Evolutionary conservation across 2,329 filamentous ascomycete species (phyloP).

Genomic region (Elsinoe necatrix): DNA sequence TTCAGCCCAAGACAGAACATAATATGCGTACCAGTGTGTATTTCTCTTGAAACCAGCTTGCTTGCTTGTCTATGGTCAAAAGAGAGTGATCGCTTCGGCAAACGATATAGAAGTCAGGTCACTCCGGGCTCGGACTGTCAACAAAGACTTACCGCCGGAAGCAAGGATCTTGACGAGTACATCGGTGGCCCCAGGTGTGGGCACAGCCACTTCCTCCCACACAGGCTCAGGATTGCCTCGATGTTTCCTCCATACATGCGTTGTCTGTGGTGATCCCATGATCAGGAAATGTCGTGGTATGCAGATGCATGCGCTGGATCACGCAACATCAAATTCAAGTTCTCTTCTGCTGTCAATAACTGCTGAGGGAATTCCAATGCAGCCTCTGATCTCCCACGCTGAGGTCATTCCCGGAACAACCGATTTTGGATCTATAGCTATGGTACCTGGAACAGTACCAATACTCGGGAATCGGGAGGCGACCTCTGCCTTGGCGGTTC

Average conservation of each 20-base stretch:
- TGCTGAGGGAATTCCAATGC: too few species aligned
- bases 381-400: too few species aligned
- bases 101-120: slow-evolving; percentile 21
- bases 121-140: neutral
- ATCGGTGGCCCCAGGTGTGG: slow-evolving; percentile 22
- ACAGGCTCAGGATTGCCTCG: slow-evolving; percentile 26
- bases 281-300: too few species aligned
- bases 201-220: slow-evolving; percentile 27
- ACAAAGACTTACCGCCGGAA: slow-evolving; percentile 15
- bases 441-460: too few species aligned
- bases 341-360: too few species aligned
- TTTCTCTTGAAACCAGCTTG: slow-evolving; percentile 26
- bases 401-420: too few species aligned
- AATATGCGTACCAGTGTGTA: slow-evolving; percentile 22
- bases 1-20: neutral
- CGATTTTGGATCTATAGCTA: too few species aligned
- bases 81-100: slow-evolving; percentile 31
- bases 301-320: too few species aligned
- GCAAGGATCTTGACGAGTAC: slow-evolving; percentile 31
- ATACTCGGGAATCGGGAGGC: too few species aligned
- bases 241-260: slow-evolving; percentile 33
- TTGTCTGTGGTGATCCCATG: slow-evolving; percentile 17
- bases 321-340: too few species aligned
- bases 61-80: slow-evolving; percentile 25
- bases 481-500: too few species aligned